Evolutionary conservation across 805 yeast species (phyloP), one percentile per base, ranked within the genome.

Genomic region (Isabelozyma gotoi): DNA sequence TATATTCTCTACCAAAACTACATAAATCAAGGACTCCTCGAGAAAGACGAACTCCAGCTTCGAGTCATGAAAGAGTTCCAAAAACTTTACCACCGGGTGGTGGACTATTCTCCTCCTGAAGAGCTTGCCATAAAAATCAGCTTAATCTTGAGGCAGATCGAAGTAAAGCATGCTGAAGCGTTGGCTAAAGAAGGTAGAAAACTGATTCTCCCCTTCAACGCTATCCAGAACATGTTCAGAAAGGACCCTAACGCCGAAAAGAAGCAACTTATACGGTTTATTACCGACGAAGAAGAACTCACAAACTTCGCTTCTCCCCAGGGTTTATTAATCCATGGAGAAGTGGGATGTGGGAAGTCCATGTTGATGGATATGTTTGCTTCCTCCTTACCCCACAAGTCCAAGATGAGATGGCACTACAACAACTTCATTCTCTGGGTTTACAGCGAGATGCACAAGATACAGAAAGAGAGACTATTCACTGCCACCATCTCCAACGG

Each of bases 321-420:
- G 44, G 91, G 91, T 0, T 61, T 85, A 4, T 56, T 82, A 37
- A 59, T 82, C 5, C 80, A 79, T 59, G 87, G 86, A 3, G 85
- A 78, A 45, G 87, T 81, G 3, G 91, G 91, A 0, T 80, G 86
- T 50, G 91, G 91, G 1, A 85, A 85, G 55, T 80, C 88, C 1
- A 78, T 85, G 84, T 59, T 85, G 39, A 77, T 85, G 78, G 89
- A 84, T 51, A 76, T 85, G 16, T 84, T 85, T 63, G 88, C 89
- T 1, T 68, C 70, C 38, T 72, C 84, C 1, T 64, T 85, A 20
- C 91, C 90, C 0, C 79, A 81, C 47, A 65, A 68, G 18, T 76
- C 83, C 1, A 85, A 85, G 50, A 73, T 78, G 63, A 65, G 91
- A 43, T 82, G 88, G 81, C 91, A 85, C 56, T 85, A 81, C 55